These are phyloP conservation scores for Sclerotinia trifoliorum DNA, from an alignment of 2,329 filamentous ascomycete genomes.

Conservation along the genomic window DNA sequence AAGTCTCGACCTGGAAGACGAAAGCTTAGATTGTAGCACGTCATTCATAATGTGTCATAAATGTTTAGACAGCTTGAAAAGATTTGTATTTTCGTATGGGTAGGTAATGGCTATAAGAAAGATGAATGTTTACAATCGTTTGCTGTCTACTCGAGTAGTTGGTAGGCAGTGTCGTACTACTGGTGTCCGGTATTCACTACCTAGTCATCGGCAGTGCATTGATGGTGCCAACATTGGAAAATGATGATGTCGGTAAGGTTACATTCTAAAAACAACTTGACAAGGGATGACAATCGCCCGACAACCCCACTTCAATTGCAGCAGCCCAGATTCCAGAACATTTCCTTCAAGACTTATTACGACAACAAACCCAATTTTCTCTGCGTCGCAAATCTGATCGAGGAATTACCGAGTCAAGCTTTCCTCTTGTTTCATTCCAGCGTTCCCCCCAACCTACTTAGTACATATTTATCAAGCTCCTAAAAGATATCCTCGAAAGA, in stretches of 20 bases:
- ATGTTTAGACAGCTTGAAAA: background rate
- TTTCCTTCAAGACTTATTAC: background rate
- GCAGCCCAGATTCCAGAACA: slow-evolving; percentile 12
- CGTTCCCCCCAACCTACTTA: background rate
- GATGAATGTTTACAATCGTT: background rate
- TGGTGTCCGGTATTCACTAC: background rate
- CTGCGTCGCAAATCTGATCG: background rate
- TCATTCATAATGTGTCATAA: background rate
- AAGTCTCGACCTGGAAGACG: background rate
- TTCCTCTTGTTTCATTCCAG: background rate
- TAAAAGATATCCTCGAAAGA: background rate
- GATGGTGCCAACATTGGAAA: background rate
- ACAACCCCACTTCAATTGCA: background rate
- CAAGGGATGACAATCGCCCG: background rate
- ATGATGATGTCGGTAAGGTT: background rate
- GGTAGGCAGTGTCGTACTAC: background rate
- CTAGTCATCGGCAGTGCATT: background rate
- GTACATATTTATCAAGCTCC: background rate
- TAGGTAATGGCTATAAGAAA: background rate
- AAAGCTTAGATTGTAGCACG: background rate
- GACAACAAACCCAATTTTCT: background rate
- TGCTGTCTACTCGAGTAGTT: background rate
- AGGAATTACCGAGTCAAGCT: background rate
- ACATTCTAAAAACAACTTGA: background rate
- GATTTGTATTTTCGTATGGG: background rate